A percentile compares a stretch with the other conserved stretches of the same genome.
These are phyloP conservation scores for Pseudogymnoascus sp. DNA, from an alignment of 2,329 filamentous ascomycete species.

Conservation along the genomic window DNA sequence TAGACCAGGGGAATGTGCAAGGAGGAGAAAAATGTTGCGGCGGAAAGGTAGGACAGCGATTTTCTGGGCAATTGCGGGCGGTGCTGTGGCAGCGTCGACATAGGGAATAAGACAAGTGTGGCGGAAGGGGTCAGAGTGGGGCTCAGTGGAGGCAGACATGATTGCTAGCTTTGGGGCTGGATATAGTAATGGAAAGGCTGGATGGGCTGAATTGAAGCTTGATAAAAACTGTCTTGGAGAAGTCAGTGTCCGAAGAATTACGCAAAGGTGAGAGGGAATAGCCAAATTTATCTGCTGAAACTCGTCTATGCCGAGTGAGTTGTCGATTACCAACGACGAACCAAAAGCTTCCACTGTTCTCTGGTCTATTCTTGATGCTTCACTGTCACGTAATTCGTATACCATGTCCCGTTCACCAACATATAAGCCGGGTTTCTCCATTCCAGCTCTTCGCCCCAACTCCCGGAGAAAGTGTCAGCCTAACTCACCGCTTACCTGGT, in stretches of 20 bases:
- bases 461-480: not conserved
- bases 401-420: not conserved
- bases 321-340: not conserved
- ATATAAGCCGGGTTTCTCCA: not conserved
- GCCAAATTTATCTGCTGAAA: conserved; percentile 6
- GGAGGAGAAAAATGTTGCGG: not conserved
- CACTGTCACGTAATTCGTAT: conserved; percentile 2
- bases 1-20: not conserved
- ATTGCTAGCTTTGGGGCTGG: not conserved
- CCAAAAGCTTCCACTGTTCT: not conserved
- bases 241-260: not conserved
- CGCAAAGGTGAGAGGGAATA: not conserved
- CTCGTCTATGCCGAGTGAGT: not conserved
- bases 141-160: not conserved
- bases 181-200: not conserved
- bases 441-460: not conserved
- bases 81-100: not conserved
- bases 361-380: not conserved
- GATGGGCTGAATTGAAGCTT: not conserved
- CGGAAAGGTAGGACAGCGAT: not conserved
- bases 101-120: not conserved
- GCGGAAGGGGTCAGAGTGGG: not conserved
- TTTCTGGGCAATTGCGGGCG: not conserved
- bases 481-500: not conserved
- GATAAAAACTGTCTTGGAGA: not conserved